phyloP scores from a whole-genome alignment of 1,284 basidiomycete genomes.

The Cutaneotrichosporon arboriforme region DNA sequence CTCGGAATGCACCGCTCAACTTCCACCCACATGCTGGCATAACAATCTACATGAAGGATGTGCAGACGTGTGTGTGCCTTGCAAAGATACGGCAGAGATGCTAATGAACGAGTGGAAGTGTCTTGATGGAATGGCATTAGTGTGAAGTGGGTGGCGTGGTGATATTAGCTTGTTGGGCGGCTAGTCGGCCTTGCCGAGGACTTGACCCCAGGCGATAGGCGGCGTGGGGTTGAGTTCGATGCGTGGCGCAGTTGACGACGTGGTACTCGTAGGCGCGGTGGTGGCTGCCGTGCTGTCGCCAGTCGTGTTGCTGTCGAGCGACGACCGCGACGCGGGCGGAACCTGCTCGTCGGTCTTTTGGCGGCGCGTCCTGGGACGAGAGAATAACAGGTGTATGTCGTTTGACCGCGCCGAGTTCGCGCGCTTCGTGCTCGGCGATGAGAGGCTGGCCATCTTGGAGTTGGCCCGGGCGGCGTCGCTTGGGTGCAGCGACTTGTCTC shows the following conservation, averaged over 20 bases:
- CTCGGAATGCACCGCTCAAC: too few species aligned
- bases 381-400: constrained; percentile 11
- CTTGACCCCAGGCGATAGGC: constrained; percentile 24
- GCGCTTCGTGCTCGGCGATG: constrained; percentile 9
- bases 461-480: neutral
- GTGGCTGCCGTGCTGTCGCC: neutral
- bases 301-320: neutral
- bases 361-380: constrained; percentile 10
- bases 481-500: neutral
- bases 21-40: too few species aligned
- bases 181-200: constrained; percentile 1
- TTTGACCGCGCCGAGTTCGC: neutral
- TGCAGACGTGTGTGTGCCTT: too few species aligned
- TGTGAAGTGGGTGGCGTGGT: neutral
- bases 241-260: constrained; percentile 13
- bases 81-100: too few species aligned
- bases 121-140: too few species aligned
- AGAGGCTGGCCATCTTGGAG: constrained; percentile 6
- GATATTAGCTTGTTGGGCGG: too few species aligned
- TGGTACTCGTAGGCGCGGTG: neutral
- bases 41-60: too few species aligned
- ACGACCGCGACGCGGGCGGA: constrained; percentile 2
- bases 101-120: too few species aligned
- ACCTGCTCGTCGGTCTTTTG: constrained; percentile 4
- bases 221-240: constrained; percentile 24